These are phyloP conservation scores for Cyphellophora europaea DNA, from an alignment of 2,329 filamentous ascomycete genomes.

Conservation along the genomic window DNA sequence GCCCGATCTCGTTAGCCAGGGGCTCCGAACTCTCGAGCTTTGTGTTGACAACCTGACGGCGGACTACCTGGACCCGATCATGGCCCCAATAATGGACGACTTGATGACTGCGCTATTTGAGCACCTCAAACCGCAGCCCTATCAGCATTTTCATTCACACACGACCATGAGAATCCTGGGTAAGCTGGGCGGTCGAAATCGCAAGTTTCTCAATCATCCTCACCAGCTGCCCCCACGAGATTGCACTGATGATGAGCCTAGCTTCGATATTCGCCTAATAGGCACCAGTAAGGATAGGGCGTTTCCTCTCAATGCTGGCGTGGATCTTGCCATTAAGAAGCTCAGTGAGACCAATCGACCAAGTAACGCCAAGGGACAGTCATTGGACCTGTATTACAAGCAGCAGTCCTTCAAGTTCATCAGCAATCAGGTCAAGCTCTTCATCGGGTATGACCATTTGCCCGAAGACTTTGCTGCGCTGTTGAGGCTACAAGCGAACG, in stretches of 20 bases:
- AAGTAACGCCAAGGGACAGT: conserved; percentile 45
- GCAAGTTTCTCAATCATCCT: conserved; percentile 88
- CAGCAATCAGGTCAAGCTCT: conserved; percentile 78
- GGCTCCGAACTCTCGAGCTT: conserved; percentile 82
- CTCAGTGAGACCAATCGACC: conserved; percentile 69
- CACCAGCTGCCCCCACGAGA: conserved; percentile 73
- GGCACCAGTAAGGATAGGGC: conserved; percentile 82
- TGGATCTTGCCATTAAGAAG: conserved; percentile 82
- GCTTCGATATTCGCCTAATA: conserved; percentile 79
- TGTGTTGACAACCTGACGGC: conserved; percentile 98
- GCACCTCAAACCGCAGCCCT: conserved; percentile 84
- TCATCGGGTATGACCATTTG: conserved; percentile 76
- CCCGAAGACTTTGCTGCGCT: conserved; percentile 82
- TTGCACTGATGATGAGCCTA: conserved; percentile 79
- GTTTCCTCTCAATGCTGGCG: conserved; percentile 76
- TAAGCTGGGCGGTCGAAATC: conserved; percentile 88
- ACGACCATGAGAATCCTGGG: conserved; percentile 96
- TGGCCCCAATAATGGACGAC: conserved; percentile 98
- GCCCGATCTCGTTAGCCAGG: conserved; percentile 89
- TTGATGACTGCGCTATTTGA: conserved; percentile 97
- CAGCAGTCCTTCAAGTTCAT: conserved; percentile 84
- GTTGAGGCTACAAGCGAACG: conserved; percentile 80
- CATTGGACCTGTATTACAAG: conserved; percentile 79
- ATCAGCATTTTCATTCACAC: conserved; percentile 95
- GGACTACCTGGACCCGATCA: conserved; percentile 96